Conservation (phyloP, 1,284 basidiomycete species). For the Limonomyces culmigenus region DNA sequence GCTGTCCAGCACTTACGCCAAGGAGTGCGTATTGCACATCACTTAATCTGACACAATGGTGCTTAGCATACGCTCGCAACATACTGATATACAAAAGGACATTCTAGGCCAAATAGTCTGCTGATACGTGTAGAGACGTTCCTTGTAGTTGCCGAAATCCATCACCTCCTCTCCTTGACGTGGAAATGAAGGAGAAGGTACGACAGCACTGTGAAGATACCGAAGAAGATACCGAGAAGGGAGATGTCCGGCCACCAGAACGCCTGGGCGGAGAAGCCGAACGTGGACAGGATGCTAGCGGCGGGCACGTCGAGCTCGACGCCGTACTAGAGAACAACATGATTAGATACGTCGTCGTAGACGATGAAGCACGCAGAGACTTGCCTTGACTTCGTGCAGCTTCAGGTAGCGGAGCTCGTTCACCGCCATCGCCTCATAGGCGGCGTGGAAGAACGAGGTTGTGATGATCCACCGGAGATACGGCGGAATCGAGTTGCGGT, state of each 20-base stretch:
- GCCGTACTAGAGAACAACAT: conserved; percentile 44
- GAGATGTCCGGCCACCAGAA: conserved; percentile 95
- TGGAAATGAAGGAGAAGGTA: conserved; percentile 74
- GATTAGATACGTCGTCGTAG: not conserved
- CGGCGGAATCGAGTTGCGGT: conserved; percentile 68
- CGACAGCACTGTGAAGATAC: conserved; percentile 54
- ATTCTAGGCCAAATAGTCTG: no score
- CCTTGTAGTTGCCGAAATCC: no score
- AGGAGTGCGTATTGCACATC: no score
- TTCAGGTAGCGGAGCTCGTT: conserved; percentile 93
- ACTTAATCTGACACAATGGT: no score
- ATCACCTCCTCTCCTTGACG: conserved; percentile 77
- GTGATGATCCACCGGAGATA: conserved; percentile 77
- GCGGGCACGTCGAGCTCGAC: conserved; percentile 88
- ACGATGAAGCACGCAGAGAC: conserved; percentile 9
- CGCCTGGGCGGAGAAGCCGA: conserved; percentile 76
- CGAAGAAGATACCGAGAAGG: conserved; percentile 72
- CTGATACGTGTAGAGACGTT: no score
- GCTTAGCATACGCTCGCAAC: no score
- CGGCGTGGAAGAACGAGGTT: conserved; percentile 96
- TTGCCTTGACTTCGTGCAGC: conserved; percentile 74
- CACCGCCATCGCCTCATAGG: conserved; percentile 88
- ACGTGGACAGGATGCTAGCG: conserved; percentile 82
- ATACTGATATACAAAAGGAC: no score
- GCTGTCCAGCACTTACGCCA: no score